Conservation (phyloP, 345 rosid species). For the Populus nigra region DNA sequence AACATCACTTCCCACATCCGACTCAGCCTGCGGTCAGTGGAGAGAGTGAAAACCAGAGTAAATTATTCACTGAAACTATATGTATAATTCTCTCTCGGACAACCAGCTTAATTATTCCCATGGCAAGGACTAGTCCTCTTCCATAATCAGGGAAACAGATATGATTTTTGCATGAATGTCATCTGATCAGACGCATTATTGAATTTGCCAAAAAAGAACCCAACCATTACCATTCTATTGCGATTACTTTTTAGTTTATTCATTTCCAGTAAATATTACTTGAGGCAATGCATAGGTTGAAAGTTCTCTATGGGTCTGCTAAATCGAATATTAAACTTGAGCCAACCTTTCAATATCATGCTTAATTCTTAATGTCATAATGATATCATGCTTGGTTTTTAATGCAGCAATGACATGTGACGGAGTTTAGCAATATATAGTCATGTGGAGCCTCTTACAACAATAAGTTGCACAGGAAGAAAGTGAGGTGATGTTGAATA, state of each 20-base stretch:
- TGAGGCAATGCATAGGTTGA: not conserved
- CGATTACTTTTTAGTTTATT: not conserved
- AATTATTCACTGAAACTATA: not conserved
- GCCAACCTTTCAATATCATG: not conserved
- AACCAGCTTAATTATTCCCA: not conserved
- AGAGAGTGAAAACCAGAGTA: not conserved
- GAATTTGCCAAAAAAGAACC: not conserved
- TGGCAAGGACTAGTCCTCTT: not conserved
- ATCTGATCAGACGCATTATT: not conserved
- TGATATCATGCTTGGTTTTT: not conserved
- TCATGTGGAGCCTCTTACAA: not conserved
- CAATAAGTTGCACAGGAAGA: not conserved
- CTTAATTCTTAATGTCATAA: not conserved
- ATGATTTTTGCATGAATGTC: not conserved
- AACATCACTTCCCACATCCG: constrained; percentile 96
- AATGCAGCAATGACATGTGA: not conserved
- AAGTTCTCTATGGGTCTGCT: not conserved
- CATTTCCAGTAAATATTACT: not conserved
- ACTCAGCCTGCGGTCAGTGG: constrained; percentile 54
- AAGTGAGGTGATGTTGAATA: not conserved
- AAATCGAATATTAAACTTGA: not conserved
- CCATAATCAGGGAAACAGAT: not conserved
- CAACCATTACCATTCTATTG: not conserved
- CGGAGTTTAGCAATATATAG: not conserved
- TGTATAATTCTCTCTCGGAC: not conserved